Evolutionary conservation across 306 rosid species (phyloP).

Genomic region (Hippophae rhamnoides): DNA sequence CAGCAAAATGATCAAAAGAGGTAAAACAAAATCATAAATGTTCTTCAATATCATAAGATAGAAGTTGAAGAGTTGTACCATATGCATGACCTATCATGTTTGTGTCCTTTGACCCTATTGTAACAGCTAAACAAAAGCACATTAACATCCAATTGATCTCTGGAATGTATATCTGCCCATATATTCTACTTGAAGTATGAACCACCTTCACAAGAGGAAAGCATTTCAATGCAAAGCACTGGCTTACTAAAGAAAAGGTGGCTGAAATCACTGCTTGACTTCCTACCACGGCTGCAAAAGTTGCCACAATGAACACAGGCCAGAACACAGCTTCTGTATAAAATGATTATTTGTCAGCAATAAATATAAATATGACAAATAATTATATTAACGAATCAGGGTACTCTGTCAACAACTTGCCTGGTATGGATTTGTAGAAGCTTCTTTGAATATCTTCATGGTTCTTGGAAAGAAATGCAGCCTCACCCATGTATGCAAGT

Average conservation of each 20-base stretch:
- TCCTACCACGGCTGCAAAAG: slow-evolving; percentile 52
- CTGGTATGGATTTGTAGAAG: slow-evolving; percentile 67
- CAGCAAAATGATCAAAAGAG: slow-evolving; percentile 19
- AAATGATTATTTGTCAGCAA: neutral
- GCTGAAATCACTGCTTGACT: slow-evolving; percentile 73
- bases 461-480: slow-evolving; percentile 70
- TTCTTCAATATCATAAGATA: neutral
- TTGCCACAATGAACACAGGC: slow-evolving; percentile 69
- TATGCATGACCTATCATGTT: slow-evolving; percentile 65
- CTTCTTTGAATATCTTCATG: slow-evolving; percentile 60
- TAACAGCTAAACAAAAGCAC: slow-evolving; percentile 60
- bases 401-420: slow-evolving; percentile 28
- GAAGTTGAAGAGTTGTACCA: slow-evolving; percentile 28
- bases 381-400: neutral
- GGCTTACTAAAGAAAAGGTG: slow-evolving; percentile 61
- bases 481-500: slow-evolving; percentile 74
- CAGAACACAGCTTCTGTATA: slow-evolving; percentile 63
- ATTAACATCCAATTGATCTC: slow-evolving; percentile 70
- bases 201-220: slow-evolving; percentile 54
- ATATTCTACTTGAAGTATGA: slow-evolving; percentile 56
- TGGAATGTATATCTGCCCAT: slow-evolving; percentile 72
- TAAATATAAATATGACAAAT: neutral
- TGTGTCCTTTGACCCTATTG: slow-evolving; percentile 56
- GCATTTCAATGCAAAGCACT: slow-evolving; percentile 57
- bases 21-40: neutral